Conservation (phyloP, 148 eudicot genomes). For the Rhododendron molle region DNA sequence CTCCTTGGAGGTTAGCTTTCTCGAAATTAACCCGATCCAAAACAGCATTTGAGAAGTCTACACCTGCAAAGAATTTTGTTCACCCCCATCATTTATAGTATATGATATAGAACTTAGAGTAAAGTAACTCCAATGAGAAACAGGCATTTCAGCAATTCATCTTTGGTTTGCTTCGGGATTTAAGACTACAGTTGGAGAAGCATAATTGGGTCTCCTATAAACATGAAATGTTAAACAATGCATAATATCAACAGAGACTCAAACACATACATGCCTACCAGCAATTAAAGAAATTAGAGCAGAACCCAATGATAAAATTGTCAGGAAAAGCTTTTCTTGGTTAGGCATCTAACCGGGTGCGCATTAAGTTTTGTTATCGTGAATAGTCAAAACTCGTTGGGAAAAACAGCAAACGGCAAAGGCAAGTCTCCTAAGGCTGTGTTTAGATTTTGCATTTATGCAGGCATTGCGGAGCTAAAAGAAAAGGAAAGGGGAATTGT, state of each 20-base stretch:
- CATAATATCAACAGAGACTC: background rate
- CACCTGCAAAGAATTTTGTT: conserved; percentile 37
- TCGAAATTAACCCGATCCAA: conserved; percentile 74
- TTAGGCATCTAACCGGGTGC: background rate
- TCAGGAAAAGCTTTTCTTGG: background rate
- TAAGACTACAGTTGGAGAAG: background rate
- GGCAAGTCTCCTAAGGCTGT: background rate
- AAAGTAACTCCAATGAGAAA: background rate
- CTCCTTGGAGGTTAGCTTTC: conserved; percentile 77
- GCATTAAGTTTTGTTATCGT: background rate
- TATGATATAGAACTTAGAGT: background rate
- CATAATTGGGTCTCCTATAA: background rate
- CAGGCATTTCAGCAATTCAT: background rate
- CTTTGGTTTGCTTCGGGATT: background rate
- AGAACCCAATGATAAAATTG: background rate
- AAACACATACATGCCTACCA: background rate
- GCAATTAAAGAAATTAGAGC: background rate
- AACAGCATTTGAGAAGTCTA: conserved; percentile 84
- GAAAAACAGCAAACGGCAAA: background rate
- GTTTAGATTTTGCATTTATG: background rate
- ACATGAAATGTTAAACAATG: background rate
- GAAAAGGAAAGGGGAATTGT: background rate
- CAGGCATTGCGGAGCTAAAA: background rate
- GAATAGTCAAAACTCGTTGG: background rate
- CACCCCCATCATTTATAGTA: too few relatives aligned